These are phyloP conservation scores for Oenanthe sinensis DNA, from an alignment of 129 eudicot species.

Conservation along the genomic window DNA sequence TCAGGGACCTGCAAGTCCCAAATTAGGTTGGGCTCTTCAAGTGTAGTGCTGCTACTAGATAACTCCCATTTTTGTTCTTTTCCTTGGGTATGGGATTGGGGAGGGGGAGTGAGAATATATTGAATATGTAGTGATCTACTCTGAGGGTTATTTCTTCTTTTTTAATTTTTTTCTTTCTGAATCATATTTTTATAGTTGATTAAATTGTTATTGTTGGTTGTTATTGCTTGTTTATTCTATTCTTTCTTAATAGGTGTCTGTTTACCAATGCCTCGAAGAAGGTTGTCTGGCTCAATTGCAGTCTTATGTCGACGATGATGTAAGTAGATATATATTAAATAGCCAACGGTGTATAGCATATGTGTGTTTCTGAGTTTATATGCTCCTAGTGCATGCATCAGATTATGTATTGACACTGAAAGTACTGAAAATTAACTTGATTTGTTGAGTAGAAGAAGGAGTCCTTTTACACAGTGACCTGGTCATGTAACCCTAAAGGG, in stretches of 20 bases:
- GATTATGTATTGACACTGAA: neutral
- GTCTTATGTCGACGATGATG: conserved; percentile 89
- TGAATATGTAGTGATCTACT: neutral
- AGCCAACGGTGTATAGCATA: neutral
- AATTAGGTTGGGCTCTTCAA: neutral
- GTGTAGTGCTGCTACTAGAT: neutral
- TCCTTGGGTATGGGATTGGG: neutral
- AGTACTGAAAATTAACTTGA: conserved; percentile 23
- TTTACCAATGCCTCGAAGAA: conserved; percentile 87
- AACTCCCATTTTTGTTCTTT: neutral
- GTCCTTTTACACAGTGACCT: conserved; percentile 90
- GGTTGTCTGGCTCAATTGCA: conserved; percentile 84
- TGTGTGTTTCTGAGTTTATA: neutral
- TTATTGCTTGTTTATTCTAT: neutral
- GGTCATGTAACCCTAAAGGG: conserved; percentile 82
- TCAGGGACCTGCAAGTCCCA: neutral
- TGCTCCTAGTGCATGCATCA: neutral
- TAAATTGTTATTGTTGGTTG: neutral
- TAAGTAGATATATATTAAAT: conserved; percentile 31
- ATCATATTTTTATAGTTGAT: neutral
- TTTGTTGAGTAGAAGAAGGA: conserved; percentile 83
- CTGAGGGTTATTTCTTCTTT: neutral
- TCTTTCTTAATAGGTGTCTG: conserved; percentile 54
- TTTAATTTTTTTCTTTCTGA: neutral
- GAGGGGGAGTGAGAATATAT: neutral